Conservation (phyloP, 2,329 filamentous ascomycete genomes). For the Monilinia aucupariae region DNA sequence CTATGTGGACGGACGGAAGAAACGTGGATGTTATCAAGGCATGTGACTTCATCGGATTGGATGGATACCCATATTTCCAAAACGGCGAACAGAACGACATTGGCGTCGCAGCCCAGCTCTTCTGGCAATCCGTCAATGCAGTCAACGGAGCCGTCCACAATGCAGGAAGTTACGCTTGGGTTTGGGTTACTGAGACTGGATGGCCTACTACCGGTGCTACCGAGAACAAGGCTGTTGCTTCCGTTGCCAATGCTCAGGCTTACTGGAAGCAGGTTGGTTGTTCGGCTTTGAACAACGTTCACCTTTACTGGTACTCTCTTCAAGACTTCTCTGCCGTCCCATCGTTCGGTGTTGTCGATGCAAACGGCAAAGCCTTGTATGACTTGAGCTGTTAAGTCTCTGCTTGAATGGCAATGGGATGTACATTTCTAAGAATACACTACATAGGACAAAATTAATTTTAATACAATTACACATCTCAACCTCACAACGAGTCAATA, state of each 20-base stretch:
- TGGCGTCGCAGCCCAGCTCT: constrained; percentile 49
- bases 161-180: constrained; percentile 47
- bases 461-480: neutral
- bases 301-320: constrained; percentile 58
- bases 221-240: constrained; percentile 51
- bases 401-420: neutral
- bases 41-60: constrained; percentile 59
- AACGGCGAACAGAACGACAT: constrained; percentile 50
- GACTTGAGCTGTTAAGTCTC: constrained; percentile 25
- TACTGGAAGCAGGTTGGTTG: constrained; percentile 62
- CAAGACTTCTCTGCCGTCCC: constrained; percentile 46
- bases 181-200: constrained; percentile 61
- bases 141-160: constrained; percentile 35
- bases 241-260: constrained; percentile 52
- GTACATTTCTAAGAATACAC: neutral
- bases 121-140: constrained; percentile 40
- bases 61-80: constrained; percentile 65
- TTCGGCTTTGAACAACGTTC: constrained; percentile 47
- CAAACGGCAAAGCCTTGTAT: constrained; percentile 27
- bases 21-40: constrained; percentile 57
- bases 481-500: neutral
- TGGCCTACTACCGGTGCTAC: constrained; percentile 54
- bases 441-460: constrained; percentile 1
- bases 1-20: constrained; percentile 53
- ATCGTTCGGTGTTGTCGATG: constrained; percentile 39